A percentile compares a stretch with the other conserved stretches of the same genome.
Conservation (phyloP, 768 basidiomycete species). For the Lactarius quietus region DNA sequence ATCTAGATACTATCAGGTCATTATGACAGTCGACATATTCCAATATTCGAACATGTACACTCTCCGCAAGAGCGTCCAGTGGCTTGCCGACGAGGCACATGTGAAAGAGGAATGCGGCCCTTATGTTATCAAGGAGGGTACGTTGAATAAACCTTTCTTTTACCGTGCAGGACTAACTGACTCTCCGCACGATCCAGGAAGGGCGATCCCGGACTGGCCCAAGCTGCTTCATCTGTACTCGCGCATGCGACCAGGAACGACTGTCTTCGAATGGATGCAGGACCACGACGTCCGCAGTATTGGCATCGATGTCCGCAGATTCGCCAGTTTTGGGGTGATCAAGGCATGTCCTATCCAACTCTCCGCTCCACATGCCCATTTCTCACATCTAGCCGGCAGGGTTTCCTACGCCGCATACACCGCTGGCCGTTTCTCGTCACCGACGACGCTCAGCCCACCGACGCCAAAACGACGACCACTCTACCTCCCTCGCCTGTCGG, state of each 20-base stretch:
- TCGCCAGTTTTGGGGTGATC: constrained; percentile 95
- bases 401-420: constrained; percentile 89
- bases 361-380: background rate
- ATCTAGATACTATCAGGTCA: constrained; percentile 86
- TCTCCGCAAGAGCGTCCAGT: constrained; percentile 78
- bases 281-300: constrained; percentile 60
- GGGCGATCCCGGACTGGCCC: constrained; percentile 77
- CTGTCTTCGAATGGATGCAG: constrained; percentile 87
- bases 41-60: constrained; percentile 99
- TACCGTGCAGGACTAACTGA: constrained; percentile 11
- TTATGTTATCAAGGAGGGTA: constrained; percentile 81
- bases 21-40: constrained; percentile 96
- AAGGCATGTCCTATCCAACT: constrained; percentile 50
- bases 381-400: constrained; percentile 39
- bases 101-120: constrained; percentile 89
- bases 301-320: constrained; percentile 90
- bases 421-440: constrained; percentile 80
- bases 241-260: constrained; percentile 75
- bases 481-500: constrained; percentile 22
- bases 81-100: constrained; percentile 79
- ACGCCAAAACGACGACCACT: constrained; percentile 15
- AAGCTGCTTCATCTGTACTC: constrained; percentile 85
- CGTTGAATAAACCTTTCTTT: constrained; percentile 15
- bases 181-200: constrained; percentile 37
- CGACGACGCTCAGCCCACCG: constrained; percentile 2